These are phyloP conservation scores for Cylindrodendrum hubeiense DNA, from an alignment of 2,329 filamentous ascomycete genomes.

Conservation along the genomic window DNA sequence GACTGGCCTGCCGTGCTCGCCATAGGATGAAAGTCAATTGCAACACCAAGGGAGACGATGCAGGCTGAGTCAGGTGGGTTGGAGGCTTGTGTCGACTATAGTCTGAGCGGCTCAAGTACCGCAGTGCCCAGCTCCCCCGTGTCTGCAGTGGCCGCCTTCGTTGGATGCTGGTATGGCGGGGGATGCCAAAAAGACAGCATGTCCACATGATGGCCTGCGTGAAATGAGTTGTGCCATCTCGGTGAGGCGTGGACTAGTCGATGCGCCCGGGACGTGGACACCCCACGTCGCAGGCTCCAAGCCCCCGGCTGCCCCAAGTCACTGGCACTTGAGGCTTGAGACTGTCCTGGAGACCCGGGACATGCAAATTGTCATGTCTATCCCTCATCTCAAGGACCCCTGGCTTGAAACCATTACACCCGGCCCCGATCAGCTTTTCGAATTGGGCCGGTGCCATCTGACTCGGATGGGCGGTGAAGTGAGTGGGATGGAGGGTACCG, in stretches of 20 bases:
- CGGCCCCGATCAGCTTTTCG: conserved; percentile 17
- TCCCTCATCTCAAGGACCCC: conserved; percentile 26
- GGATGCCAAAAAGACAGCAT: conserved; percentile 28
- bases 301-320: conserved; percentile 7
- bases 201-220: conserved; percentile 33
- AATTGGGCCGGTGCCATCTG: conserved; percentile 25
- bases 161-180: conserved; percentile 28
- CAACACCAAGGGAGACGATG: not conserved
- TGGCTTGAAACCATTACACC: conserved; percentile 17
- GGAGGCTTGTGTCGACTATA: conserved; percentile 4
- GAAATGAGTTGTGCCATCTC: conserved; percentile 33
- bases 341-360: conserved; percentile 17
- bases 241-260: conserved; percentile 31
- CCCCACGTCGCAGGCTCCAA: conserved; percentile 34
- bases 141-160: conserved; percentile 27
- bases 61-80: conserved; percentile 21
- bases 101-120: conserved; percentile 8
- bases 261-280: conserved; percentile 23
- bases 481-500: conserved; percentile 16
- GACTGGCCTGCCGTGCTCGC: not conserved
- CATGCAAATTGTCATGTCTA: conserved; percentile 32
- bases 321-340: conserved; percentile 8
- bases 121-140: conserved; percentile 21
- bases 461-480: conserved; percentile 34
- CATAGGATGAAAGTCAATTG: conserved; percentile 9